These are phyloP conservation scores for Monilinia polystroma DNA, from an alignment of 2,329 filamentous ascomycete genomes.

Conservation along the genomic window DNA sequence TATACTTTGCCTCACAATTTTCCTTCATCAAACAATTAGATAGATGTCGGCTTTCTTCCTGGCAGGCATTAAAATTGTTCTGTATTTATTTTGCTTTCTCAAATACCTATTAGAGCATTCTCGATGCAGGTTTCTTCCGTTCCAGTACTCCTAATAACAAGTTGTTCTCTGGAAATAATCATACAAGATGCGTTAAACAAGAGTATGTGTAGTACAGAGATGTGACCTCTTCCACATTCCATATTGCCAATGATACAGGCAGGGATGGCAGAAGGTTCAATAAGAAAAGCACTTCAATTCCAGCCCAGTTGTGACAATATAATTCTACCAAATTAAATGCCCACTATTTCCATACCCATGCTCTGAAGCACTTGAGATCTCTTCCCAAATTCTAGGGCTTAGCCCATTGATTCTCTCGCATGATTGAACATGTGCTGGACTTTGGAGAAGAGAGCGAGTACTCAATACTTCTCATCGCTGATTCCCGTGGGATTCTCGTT, in stretches of 20 bases:
- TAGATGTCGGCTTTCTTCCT: neutral
- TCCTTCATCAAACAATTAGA: neutral
- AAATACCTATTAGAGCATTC: neutral
- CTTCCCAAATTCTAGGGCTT: neutral
- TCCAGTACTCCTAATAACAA: neutral
- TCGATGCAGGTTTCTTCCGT: neutral
- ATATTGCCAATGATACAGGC: neutral
- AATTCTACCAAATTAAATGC: neutral
- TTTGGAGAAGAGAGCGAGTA: neutral
- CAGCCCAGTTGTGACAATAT: neutral
- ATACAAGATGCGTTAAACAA: neutral
- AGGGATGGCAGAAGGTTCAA: neutral
- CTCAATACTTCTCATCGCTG: neutral
- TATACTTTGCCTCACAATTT: neutral
- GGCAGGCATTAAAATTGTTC: neutral
- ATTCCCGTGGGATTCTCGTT: neutral
- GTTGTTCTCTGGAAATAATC: neutral
- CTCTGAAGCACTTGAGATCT: neutral
- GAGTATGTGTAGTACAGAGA: neutral
- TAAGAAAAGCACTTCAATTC: neutral
- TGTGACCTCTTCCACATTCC: neutral
- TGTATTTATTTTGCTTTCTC: neutral
- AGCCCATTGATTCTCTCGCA: neutral
- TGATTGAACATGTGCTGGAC: neutral
- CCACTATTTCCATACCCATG: neutral